phyloP scores from a whole-genome alignment of 805 yeast species.

The Cyberlindnera xylosilytica region DNA sequence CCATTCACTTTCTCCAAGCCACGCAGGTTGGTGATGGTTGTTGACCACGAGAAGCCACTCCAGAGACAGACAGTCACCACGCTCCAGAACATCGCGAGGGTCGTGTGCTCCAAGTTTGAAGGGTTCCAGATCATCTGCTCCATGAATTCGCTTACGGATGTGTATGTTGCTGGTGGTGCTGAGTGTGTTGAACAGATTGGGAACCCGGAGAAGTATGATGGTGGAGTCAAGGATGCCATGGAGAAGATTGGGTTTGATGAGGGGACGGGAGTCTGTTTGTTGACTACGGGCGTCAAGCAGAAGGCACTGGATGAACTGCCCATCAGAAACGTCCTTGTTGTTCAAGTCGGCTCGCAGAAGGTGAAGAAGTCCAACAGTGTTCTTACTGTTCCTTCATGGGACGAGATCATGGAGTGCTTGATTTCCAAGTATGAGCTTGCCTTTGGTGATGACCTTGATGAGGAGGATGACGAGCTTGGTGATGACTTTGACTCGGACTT shows the following conservation, averaged over 20 bases:
- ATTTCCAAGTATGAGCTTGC: conserved; percentile 15
- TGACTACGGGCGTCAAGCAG: conserved; percentile 13
- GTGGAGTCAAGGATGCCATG: conserved; percentile 1
- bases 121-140: conserved; percentile 17
- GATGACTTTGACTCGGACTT: conserved; percentile 15
- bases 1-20: conserved; percentile 13
- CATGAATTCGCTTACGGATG: conserved; percentile 5
- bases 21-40: conserved; percentile 13
- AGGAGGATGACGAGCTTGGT: conserved; percentile 16
- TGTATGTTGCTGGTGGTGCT: conserved; percentile 7
- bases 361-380: neutral
- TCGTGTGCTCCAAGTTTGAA: conserved; percentile 15
- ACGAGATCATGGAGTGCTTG: conserved; percentile 27
- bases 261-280: conserved; percentile 13
- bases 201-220: neutral
- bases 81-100: conserved; percentile 24
- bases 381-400: conserved; percentile 18
- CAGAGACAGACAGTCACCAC: conserved; percentile 6
- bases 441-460: conserved; percentile 15
- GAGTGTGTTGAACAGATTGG: conserved; percentile 6
- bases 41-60: conserved; percentile 20
- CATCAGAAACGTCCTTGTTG: conserved; percentile 15
- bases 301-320: conserved; percentile 9
- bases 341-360: conserved; percentile 11
- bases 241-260: conserved; percentile 1